A percentile compares a stretch with the other conserved stretches of the same genome.
Evolutionary conservation across 345 rosid species (phyloP).

Genomic region (Eucalyptus pauciflora): DNA sequence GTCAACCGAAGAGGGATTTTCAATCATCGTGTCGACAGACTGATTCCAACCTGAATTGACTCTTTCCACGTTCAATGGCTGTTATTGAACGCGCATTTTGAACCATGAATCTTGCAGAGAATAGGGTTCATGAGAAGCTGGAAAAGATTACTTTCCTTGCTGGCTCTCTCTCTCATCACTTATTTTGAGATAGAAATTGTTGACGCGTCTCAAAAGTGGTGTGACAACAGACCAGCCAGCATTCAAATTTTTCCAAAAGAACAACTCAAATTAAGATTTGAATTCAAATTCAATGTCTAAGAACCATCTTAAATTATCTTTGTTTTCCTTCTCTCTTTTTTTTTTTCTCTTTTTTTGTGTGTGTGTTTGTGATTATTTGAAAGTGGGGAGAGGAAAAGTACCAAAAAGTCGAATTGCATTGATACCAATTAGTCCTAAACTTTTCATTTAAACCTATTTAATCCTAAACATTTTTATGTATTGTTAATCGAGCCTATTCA

Average conservation of each 20-base stretch:
- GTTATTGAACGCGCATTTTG: background rate
- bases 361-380: background rate
- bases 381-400: background rate
- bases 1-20: background rate
- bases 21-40: background rate
- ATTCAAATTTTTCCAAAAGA: background rate
- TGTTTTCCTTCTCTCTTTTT: no score
- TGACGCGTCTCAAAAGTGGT: background rate
- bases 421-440: rapidly evolving
- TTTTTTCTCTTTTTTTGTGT: no score
- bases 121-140: background rate
- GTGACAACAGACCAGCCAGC: background rate
- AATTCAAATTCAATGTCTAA: background rate
- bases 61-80: background rate
- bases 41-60: background rate
- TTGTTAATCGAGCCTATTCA: no score
- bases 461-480: no score
- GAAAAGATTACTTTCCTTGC: background rate
- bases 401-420: background rate
- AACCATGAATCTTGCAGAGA: background rate
- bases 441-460: background rate
- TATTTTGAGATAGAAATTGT: background rate
- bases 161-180: background rate
- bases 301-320: background rate
- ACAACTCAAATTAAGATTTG: background rate